phyloP scores from a whole-genome alignment of 129 eudicot species.

The Artemisia tridentata region DNA sequence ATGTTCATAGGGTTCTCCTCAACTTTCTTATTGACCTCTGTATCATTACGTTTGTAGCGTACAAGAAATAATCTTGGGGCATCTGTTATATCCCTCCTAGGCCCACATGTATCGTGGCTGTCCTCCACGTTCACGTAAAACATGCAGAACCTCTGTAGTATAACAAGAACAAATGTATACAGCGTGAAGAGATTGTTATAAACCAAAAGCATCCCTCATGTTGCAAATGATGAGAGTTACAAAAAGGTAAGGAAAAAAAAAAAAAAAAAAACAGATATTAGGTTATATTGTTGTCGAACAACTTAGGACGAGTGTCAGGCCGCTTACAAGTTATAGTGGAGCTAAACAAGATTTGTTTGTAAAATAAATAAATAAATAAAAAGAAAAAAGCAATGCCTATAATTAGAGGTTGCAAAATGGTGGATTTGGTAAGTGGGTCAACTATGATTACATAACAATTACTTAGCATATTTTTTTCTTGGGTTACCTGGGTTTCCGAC shows the following conservation, averaged over 20 bases:
- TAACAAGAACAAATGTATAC: background rate
- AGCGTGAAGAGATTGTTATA: background rate
- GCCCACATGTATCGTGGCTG: conserved; percentile 83
- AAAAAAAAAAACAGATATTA: background rate
- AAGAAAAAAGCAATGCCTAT: too few species aligned
- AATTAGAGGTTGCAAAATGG: too few species aligned
- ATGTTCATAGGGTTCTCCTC: conserved; percentile 39
- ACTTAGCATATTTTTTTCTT: too few species aligned
- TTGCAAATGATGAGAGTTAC: background rate
- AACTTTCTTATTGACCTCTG: conserved; percentile 33
- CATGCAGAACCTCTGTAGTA: conserved; percentile 66
- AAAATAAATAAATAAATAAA: too few species aligned
- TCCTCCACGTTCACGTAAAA: conserved; percentile 71
- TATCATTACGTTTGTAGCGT: conserved; percentile 66
- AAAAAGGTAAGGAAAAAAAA: background rate
- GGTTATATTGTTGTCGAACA: too few species aligned
- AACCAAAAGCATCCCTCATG: too few species aligned
- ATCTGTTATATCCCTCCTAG: conserved; percentile 68
- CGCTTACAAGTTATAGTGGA: too few species aligned
- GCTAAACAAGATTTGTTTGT: too few species aligned
- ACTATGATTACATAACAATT: too few species aligned
- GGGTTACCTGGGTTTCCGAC: too few species aligned
- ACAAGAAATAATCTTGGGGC: conserved; percentile 61
- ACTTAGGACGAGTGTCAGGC: too few species aligned
- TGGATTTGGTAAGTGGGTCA: too few species aligned